A percentile compares a stretch with the other conserved stretches of the same genome.
Conservation (phyloP, 352 stramenopile species). For the Pythium biforme region DNA sequence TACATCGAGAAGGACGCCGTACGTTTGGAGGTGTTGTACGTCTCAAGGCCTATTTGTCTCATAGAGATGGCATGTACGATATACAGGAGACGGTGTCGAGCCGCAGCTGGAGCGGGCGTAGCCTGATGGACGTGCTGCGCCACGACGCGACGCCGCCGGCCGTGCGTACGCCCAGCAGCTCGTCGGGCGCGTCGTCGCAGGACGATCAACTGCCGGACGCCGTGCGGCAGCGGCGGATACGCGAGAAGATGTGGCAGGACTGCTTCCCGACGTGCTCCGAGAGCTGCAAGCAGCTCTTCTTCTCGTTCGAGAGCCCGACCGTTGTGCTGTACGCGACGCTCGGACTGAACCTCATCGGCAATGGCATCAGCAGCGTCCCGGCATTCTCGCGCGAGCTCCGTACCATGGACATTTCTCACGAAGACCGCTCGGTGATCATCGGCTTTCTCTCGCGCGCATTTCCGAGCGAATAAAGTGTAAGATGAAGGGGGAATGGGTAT, state of each 20-base stretch:
- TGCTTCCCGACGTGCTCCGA: conserved; percentile 81
- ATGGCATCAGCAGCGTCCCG: conserved; percentile 78
- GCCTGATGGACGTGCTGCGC: conserved; percentile 20
- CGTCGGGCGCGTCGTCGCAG: conserved; percentile 14
- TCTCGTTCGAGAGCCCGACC: conserved; percentile 68
- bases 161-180: conserved; percentile 18
- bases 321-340: conserved; percentile 83
- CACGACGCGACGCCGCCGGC: background rate
- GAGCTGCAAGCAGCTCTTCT: conserved; percentile 64
- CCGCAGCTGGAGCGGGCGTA: conserved; percentile 25
- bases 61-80: background rate
- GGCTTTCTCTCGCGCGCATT: conserved; percentile 77
- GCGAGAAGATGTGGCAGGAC: conserved; percentile 76
- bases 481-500: background rate
- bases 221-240: conserved; percentile 46
- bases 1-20: conserved; percentile 83
- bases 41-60: background rate
- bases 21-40: too few relatives aligned
- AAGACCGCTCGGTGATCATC: conserved; percentile 76
- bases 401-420: conserved; percentile 62
- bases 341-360: conserved; percentile 83
- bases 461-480: conserved; percentile 43
- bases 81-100: conserved; percentile 24
- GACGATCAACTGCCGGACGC: conserved; percentile 40
- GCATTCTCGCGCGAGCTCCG: conserved; percentile 82